Evolutionary conservation across 257 asterid genomes (phyloP), one percentile per base, ranked within the genome.

Genomic region (Penstemon barbatus): DNA sequence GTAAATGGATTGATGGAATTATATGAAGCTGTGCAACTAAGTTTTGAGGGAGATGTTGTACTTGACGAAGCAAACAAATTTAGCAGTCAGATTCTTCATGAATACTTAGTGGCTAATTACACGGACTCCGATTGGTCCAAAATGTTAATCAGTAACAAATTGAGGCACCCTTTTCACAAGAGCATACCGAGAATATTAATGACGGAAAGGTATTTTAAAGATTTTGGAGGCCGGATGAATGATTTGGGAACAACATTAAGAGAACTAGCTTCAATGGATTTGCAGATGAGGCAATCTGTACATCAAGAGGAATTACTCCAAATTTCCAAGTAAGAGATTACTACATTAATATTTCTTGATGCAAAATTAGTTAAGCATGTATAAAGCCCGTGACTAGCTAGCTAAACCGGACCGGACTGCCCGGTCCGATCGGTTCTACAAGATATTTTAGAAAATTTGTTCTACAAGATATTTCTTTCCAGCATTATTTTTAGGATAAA

Each of bases 21-120:
- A 15, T 80, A 80, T 66, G 91, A 85, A 77, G 91, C 88, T 2
- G 9, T 82, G 4, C 88, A 82, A 43, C 63, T 85, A 36, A 64
- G 78, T 6, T 36, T 79, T 3, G 80, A 76, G 65, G 84, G 77
- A 9, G 96, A 86, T 78, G 36, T 59, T 6, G 57, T 78, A 50
- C 79, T 88, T 12, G 80, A 80, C 12, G 84, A 81, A 57, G 87
- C 87, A 60, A 76, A 65, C 44, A 50, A 54, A 9, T 82, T 84
- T 37, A 74, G 81, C 70, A 51, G 48, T 45, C 56, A 61, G 7
- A 8, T 57, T 11, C 70, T 65, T 11, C 5, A 19, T 6, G 50
- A 71, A 57, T 39, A 12, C 54, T 10, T 56, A 66, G 12, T 19
- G 8, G n/a, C 45, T 8, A 12, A 15, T 3, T 25, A 50, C 6